Evolutionary conservation across 768 basidiomycete species (phyloP).

Genomic region (Boletus reticuloceps): DNA sequence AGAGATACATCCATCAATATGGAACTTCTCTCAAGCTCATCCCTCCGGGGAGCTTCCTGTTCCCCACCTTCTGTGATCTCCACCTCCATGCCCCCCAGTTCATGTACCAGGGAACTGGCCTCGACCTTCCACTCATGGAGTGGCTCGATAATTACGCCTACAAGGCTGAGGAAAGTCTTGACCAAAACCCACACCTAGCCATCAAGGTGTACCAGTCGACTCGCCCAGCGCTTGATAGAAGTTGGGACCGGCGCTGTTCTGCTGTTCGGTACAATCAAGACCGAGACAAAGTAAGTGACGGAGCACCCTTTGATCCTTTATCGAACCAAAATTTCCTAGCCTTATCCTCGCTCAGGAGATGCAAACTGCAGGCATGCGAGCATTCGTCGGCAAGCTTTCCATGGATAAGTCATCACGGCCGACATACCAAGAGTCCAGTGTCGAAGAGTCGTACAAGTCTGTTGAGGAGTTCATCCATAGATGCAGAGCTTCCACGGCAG

Average conservation of each 20-base stretch:
- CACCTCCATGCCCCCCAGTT: conserved; percentile 91
- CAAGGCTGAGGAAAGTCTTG: conserved; percentile 75
- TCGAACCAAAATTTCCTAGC: conserved; percentile 36
- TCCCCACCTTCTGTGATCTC: conserved; percentile 81
- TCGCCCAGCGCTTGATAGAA: conserved; percentile 64
- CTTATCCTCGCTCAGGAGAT: conserved; percentile 76
- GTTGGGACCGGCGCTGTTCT: conserved; percentile 76
- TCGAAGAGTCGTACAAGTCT: conserved; percentile 45
- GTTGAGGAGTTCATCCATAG: conserved; percentile 55
- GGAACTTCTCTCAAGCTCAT: conserved; percentile 30
- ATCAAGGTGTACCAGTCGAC: conserved; percentile 60
- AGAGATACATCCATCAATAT: conserved; percentile 26
- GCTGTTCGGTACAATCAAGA: conserved; percentile 82
- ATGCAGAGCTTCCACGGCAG: conserved; percentile 41
- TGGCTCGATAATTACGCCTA: conserved; percentile 85
- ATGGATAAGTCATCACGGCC: conserved; percentile 80
- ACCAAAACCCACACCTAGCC: conserved; percentile 59
- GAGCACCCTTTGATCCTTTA: background rate
- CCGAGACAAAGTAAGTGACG: conserved; percentile 70
- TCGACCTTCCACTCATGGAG: conserved; percentile 80
- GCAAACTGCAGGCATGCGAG: conserved; percentile 68
- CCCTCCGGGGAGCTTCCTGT: conserved; percentile 57
- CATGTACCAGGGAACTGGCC: conserved; percentile 82
- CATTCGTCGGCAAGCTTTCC: conserved; percentile 86
- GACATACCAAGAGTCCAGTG: conserved; percentile 66